Conservation (phyloP, 768 basidiomycete genomes). For the Naematelia encephala region DNA sequence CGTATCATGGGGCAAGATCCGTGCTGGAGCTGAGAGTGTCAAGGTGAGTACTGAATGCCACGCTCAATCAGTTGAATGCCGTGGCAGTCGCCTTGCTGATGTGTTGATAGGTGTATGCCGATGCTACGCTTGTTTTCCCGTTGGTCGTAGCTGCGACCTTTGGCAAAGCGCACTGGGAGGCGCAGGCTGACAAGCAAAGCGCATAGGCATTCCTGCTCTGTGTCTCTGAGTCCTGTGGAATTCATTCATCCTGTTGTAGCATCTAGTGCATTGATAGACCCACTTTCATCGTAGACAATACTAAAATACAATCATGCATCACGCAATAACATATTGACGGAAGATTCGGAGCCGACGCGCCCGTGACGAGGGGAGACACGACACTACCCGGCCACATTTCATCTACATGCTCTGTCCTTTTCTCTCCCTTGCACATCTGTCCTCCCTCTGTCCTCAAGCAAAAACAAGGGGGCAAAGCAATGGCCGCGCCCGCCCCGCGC, state of each 20-base stretch:
- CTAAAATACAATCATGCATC: not conserved
- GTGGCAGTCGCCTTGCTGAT: not conserved
- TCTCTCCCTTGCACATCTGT: not conserved
- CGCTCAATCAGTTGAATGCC: constrained; percentile 20
- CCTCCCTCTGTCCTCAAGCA: not conserved
- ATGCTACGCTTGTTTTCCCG: constrained; percentile 94
- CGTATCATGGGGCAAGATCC: constrained; percentile 97
- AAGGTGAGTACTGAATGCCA: constrained; percentile 51
- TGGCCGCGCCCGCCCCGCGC: constrained; percentile 22
- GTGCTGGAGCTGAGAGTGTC: constrained; percentile 60
- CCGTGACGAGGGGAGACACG: too few relatives aligned
- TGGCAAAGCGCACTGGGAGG: constrained; percentile 57
- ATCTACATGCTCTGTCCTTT: constrained; percentile 3
- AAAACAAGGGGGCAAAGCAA: not conserved
- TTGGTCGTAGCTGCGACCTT: constrained; percentile 93
- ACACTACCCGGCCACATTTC: constrained; percentile 1
- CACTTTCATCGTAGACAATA: not conserved
- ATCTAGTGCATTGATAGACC: not conserved
- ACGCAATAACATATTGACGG: too few relatives aligned
- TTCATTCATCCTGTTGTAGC: not conserved
- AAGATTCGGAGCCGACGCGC: not conserved
- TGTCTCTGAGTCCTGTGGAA: too few relatives aligned
- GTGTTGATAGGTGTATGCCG: constrained; percentile 71
- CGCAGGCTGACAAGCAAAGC: constrained; percentile 10
- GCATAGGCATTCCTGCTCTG: too few relatives aligned